Evolutionary conservation across 2,329 filamentous ascomycete species (phyloP), one percentile per base, ranked within the genome.

Genomic region (Aspergillus pseudoterreus): DNA sequence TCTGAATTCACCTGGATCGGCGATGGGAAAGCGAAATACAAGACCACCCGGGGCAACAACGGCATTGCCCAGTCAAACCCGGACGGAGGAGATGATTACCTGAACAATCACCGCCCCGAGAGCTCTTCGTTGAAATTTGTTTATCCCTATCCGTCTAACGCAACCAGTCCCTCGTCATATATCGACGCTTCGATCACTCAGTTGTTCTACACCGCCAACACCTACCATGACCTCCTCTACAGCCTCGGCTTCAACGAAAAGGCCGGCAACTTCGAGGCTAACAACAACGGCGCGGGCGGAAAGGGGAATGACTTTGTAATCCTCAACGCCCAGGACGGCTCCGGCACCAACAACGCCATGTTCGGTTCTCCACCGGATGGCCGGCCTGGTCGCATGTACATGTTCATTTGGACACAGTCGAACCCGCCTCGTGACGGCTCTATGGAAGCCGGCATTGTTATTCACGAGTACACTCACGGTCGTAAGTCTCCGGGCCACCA

Each of bases 391-490:
- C 54, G 54, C 43, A 58, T 58, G 56, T 46, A 50, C 45, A 54
- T 58, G 56, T 58, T 49, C 15, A 38, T 50, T 15, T 57, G 56
- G 56, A 52, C 44, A 2, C 17, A 45, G 14, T 50, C 54, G 4
- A 43, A 19, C 4, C 47, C 47, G 2, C 19, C 35, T 8, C 49
- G 56, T 0, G 56, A 58, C 15, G 51, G 54, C 11, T 39, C 47
- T 3, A 54, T 58, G 6, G 56, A 58, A 8, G 46, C 50, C 0
- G 54, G 54, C 6, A 56, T 58, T 11, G 56, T 58, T 4, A 57
- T 58, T 14, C 56, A 58, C 15, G 56, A 58, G 27, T 58, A 57
- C 32, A 57, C 51, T n/a, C 56, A 58, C 19, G 56, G 56, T 1
- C 22, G 56, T 58, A 51, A n/a, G 49, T 50, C 6, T 17, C 9